phyloP scores from a whole-genome alignment of 805 yeast genomes.

The Torulaspora gathmanii region DNA sequence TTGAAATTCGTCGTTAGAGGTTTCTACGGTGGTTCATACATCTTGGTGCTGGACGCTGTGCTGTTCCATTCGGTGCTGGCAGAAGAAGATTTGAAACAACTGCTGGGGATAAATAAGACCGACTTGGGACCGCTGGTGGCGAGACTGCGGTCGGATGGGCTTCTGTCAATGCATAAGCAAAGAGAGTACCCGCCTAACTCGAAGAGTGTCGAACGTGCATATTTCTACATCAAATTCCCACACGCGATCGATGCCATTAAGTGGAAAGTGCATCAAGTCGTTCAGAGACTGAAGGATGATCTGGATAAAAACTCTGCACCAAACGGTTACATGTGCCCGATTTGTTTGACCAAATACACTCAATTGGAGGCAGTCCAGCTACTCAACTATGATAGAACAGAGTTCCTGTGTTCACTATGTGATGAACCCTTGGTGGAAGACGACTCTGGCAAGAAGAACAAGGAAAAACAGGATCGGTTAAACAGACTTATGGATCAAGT shows the following conservation, averaged over 20 bases:
- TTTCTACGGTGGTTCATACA: constrained; percentile 79
- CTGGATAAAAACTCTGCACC: constrained; percentile 82
- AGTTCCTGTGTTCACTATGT: constrained; percentile 82
- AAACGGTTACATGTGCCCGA: constrained; percentile 88
- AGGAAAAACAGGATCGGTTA: constrained; percentile 72
- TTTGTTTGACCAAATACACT: constrained; percentile 74
- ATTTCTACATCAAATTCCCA: constrained; percentile 81
- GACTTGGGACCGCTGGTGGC: constrained; percentile 81
- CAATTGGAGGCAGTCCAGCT: constrained; percentile 84
- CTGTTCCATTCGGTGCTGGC: constrained; percentile 82
- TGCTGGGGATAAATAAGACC: constrained; percentile 79
- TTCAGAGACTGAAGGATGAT: constrained; percentile 71
- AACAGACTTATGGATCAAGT: constrained; percentile 84
- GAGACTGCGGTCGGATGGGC: constrained; percentile 75
- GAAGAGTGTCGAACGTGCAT: constrained; percentile 68
- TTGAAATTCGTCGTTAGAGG: constrained; percentile 79
- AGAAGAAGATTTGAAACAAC: constrained; percentile 82
- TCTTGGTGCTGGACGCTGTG: constrained; percentile 81
- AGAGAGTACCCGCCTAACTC: constrained; percentile 61
- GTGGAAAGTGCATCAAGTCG: constrained; percentile 92
- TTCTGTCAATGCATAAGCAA: constrained; percentile 66
- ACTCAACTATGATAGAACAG: constrained; percentile 71
- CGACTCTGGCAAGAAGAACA: constrained; percentile 77
- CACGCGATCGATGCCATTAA: constrained; percentile 94
- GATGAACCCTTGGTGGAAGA: constrained; percentile 76